These are phyloP conservation scores for Trametes sp. DNA, from an alignment of 1,284 basidiomycete genomes.

Conservation along the genomic window DNA sequence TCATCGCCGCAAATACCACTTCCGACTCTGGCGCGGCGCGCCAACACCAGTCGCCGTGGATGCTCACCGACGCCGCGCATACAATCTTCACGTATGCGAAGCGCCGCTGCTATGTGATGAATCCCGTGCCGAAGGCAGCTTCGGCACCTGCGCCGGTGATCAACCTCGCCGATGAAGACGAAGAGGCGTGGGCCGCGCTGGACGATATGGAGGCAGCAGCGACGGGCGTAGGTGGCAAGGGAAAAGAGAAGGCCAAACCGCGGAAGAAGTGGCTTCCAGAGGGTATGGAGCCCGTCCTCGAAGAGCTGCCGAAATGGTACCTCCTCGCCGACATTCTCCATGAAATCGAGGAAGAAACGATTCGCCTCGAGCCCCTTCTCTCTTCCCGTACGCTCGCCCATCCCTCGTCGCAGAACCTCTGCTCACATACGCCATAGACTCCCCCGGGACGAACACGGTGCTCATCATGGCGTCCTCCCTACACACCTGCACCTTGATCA, in stretches of 20 bases:
- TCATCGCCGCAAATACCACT: slow-evolving; percentile 79
- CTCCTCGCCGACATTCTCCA: slow-evolving; percentile 86
- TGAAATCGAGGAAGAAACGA: slow-evolving; percentile 92
- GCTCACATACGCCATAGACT: slow-evolving; percentile 44
- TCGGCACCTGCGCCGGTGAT: slow-evolving; percentile 30
- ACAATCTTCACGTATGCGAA: slow-evolving; percentile 88
- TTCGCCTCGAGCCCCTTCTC: slow-evolving; percentile 58
- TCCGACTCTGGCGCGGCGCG: slow-evolving; percentile 57
- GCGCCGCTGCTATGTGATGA: slow-evolving; percentile 76
- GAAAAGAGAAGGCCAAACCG: slow-evolving; percentile 17
- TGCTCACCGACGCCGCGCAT: slow-evolving; percentile 90
- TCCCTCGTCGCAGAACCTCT: not conserved
- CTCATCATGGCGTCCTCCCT: slow-evolving; percentile 91
- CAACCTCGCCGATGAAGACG: slow-evolving; percentile 59
- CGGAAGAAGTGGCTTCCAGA: slow-evolving; percentile 73
- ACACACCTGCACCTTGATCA: slow-evolving; percentile 76
- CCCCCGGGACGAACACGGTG: slow-evolving; percentile 77
- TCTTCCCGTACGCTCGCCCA: slow-evolving; percentile 33
- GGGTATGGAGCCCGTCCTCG: slow-evolving; percentile 86
- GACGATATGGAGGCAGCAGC: slow-evolving; percentile 62
- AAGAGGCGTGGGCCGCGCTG: slow-evolving; percentile 76
- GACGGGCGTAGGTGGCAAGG: slow-evolving; percentile 19
- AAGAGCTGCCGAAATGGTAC: slow-evolving; percentile 96
- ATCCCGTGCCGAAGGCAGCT: slow-evolving; percentile 41
- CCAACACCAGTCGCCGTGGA: slow-evolving; percentile 83